A percentile compares a stretch with the other conserved stretches of the same genome.
Evolutionary conservation across 306 rosid species (phyloP).

Genomic region (Begonia peltatifolia): DNA sequence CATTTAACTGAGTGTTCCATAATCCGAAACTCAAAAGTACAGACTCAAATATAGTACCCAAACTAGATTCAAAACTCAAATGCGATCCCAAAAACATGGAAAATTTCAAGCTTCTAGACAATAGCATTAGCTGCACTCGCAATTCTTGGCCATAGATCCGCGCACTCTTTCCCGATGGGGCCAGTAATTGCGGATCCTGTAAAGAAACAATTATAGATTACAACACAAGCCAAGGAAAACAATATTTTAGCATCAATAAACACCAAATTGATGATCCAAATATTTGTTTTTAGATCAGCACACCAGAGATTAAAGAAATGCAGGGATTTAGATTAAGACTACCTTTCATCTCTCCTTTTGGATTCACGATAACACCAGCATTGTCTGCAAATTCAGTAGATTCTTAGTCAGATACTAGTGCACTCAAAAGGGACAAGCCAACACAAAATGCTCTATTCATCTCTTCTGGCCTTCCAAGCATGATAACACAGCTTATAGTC

Average conservation of each 20-base stretch:
- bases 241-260: no score
- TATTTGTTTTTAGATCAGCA: no score
- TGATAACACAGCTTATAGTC: no score
- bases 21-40: no score
- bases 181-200: constrained; percentile 29
- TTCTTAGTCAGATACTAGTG: not conserved
- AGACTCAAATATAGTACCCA: no score
- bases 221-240: no score
- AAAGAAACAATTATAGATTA: not conserved
- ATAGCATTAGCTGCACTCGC: constrained; percentile 32
- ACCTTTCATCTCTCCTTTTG: constrained; percentile 35
- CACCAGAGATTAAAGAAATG: no score
- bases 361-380: constrained; percentile 31
- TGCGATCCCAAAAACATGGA: not conserved
- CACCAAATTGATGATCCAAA: no score
- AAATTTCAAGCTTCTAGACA: constrained; percentile 7
- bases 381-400: constrained; percentile 10
- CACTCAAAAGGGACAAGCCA: not conserved
- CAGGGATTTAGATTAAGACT: not conserved
- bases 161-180: constrained; percentile 32
- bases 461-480: no score
- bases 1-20: no score
- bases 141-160: constrained; percentile 29
- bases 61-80: no score
- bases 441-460: not conserved